A percentile compares a stretch with the other conserved stretches of the same genome.
Evolutionary conservation across 2,329 filamentous ascomycete species (phyloP).

Genomic region (Cladophialophora psammophila): DNA sequence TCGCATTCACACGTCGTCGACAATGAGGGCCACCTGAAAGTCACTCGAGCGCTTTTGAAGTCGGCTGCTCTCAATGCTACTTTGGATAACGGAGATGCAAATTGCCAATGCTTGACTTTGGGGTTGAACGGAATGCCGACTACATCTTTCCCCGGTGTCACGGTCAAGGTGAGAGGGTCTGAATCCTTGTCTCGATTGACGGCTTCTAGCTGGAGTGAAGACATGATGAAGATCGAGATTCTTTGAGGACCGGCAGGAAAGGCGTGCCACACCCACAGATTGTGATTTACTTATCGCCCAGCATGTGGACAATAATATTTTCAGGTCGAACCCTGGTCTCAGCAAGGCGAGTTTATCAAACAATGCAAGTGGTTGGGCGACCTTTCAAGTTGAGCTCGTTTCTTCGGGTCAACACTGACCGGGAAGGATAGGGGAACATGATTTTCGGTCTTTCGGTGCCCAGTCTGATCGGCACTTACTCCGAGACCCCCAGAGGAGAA

Average conservation of each 20-base stretch:
- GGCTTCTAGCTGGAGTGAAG: background rate
- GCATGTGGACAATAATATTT: background rate
- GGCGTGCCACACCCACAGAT: too few species aligned
- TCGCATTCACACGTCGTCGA: background rate
- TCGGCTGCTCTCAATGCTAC: background rate
- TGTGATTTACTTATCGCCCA: too few species aligned
- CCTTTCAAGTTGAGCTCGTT: background rate
- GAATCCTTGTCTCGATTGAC: background rate
- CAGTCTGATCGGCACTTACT: background rate
- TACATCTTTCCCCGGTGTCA: background rate
- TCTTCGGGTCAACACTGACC: background rate
- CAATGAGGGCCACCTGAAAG: background rate
- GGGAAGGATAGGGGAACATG: background rate
- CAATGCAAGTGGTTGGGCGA: background rate
- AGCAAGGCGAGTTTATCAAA: background rate
- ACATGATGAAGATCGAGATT: background rate
- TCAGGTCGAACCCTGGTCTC: background rate
- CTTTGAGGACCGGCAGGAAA: background rate
- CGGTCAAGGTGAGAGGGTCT: background rate
- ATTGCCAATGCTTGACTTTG: background rate
- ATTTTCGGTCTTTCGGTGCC: background rate
- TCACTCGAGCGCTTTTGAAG: background rate
- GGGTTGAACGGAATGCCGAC: background rate
- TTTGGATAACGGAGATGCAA: background rate
- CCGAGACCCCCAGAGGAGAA: background rate